phyloP scores from a whole-genome alignment of 2,329 filamentous ascomycete genomes.

The Basipetospora chlamydospora region DNA sequence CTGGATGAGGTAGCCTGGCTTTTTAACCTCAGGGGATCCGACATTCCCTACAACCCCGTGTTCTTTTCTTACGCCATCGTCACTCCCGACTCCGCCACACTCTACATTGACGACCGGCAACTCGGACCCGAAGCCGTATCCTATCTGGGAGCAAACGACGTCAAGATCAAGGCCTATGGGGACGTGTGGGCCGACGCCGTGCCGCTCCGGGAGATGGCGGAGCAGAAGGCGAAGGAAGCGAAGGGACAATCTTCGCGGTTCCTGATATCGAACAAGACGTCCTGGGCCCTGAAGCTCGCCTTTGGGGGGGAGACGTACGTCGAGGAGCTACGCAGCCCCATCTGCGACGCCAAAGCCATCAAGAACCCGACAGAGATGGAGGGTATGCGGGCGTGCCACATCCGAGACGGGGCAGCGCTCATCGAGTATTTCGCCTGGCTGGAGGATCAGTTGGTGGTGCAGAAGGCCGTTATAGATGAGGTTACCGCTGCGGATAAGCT shows the following conservation, averaged over 20 bases:
- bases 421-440: conserved; percentile 95
- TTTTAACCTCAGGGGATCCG: conserved; percentile 90
- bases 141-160: conserved; percentile 54
- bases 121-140: conserved; percentile 51
- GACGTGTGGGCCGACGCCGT: conserved; percentile 68
- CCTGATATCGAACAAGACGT: conserved; percentile 74
- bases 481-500: conserved; percentile 86
- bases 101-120: conserved; percentile 77
- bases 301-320: conserved; percentile 76
- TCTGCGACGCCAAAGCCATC: conserved; percentile 82
- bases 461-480: conserved; percentile 67
- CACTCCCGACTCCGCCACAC: conserved; percentile 58
- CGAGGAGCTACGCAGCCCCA: conserved; percentile 74
- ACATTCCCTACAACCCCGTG: conserved; percentile 95
- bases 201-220: conserved; percentile 35
- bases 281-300: conserved; percentile 80
- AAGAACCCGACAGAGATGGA: conserved; percentile 84
- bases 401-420: conserved; percentile 82
- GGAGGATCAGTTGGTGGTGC: conserved; percentile 67
- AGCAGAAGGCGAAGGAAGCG: conserved; percentile 12
- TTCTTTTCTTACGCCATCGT: conserved; percentile 95
- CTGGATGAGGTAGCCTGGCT: conserved; percentile 96
- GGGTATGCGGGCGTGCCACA: conserved; percentile 88
- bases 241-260: conserved; percentile 44
- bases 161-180: conserved; percentile 69